A percentile compares a stretch with the other conserved stretches of the same genome.
Conservation (phyloP, 345 rosid genomes). For the Geranium rotundifolium region DNA sequence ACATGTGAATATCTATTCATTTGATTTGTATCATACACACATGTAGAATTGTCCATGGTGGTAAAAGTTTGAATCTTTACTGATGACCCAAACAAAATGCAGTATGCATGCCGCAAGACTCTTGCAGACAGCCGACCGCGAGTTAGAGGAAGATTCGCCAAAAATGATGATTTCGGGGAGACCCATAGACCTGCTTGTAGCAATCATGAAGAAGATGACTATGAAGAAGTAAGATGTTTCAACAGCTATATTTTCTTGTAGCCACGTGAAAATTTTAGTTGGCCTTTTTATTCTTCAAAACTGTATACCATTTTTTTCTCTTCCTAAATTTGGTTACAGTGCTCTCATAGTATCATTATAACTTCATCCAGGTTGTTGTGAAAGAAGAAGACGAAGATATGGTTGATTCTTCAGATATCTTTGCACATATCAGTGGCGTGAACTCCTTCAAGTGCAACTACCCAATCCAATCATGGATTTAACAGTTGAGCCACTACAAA, state of each 20-base stretch:
- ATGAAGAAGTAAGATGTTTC: constrained; percentile 43
- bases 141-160: constrained; percentile 91
- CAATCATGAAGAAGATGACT: constrained; percentile 62
- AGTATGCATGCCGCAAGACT: constrained; percentile 94
- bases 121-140: constrained; percentile 91
- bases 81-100: constrained; percentile 4
- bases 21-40: not conserved
- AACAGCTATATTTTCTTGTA: no score
- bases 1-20: not conserved
- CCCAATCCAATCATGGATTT: constrained; percentile 81
- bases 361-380: constrained; percentile 38
- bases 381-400: constrained; percentile 65
- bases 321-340: not conserved
- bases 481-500: constrained; percentile 3
- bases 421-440: constrained; percentile 74
- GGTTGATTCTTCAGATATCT: constrained; percentile 68
- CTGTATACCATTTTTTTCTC: not conserved
- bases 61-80: not conserved
- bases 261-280: no score
- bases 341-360: not conserved
- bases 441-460: constrained; percentile 85
- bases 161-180: constrained; percentile 70
- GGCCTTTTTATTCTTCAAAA: no score
- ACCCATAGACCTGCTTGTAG: constrained; percentile 32
- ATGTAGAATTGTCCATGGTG: not conserved